Evolutionary conservation across 2,329 filamentous ascomycete genomes (phyloP).

Genomic region (Colletotrichum simmondsii): DNA sequence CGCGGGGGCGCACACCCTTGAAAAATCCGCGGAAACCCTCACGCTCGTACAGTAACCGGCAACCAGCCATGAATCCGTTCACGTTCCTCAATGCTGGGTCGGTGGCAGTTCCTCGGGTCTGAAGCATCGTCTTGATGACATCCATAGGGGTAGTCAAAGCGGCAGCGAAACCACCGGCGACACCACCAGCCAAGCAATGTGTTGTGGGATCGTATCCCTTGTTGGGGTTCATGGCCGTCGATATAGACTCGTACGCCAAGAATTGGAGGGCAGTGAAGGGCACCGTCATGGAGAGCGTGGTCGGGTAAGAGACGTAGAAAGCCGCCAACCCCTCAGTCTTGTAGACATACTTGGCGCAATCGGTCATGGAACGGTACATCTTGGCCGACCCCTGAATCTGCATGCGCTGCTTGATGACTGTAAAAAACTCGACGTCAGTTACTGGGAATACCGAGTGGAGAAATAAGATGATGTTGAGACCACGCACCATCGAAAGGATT

Average conservation of each 20-base stretch:
- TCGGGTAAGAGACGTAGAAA: conserved; percentile 99
- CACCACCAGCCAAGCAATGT: conserved; percentile 90
- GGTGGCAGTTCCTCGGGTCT: conserved; percentile 86
- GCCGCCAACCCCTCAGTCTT: conserved; percentile 86
- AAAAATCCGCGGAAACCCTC: conserved; percentile 92
- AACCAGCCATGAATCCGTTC: conserved; percentile 83
- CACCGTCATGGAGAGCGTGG: conserved; percentile 97
- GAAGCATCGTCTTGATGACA: conserved; percentile 96
- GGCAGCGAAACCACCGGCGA: conserved; percentile 93
- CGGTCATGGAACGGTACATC: conserved; percentile 84
- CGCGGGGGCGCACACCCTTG: conserved; percentile 88
- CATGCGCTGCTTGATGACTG: conserved; percentile 99
- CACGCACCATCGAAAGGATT: conserved; percentile 94
- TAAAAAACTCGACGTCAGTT: neutral
- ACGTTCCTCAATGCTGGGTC: conserved; percentile 87
- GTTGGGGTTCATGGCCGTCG: conserved; percentile 88
- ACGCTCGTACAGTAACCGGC: conserved; percentile 81
- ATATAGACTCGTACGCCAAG: conserved; percentile 96
- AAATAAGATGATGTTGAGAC: neutral
- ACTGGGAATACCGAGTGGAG: neutral
- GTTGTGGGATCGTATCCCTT: conserved; percentile 92
- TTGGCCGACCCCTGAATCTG: conserved; percentile 93
- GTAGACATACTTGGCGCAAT: conserved; percentile 92
- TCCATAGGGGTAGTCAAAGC: conserved; percentile 96
- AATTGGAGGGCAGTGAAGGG: conserved; percentile 98